Percentiles rank a stretch among this genome's conserved stretches.
Conservation (phyloP, 108 stramenopile species). For the Nitzschia sp. region DNA sequence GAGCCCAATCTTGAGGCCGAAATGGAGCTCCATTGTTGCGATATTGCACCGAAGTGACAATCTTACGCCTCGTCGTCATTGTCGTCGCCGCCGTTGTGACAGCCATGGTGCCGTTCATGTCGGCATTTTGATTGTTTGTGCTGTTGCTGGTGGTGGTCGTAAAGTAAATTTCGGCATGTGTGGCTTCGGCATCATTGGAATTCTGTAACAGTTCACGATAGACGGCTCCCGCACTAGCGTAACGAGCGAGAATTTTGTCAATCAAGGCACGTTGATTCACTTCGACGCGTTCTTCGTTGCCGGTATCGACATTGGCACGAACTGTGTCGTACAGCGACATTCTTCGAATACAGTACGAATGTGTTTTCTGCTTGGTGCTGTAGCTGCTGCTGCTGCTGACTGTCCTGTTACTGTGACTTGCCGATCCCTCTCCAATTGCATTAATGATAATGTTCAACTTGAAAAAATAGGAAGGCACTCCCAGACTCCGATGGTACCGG, state of each 20-base stretch:
- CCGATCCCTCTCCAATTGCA: no score
- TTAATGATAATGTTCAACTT: no score
- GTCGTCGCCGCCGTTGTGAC: not conserved
- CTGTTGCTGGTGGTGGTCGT: conserved; percentile 33
- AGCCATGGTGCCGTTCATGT: not conserved
- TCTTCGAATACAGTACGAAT: no score
- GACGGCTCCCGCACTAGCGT: conserved; percentile 75
- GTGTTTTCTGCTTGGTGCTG: no score
- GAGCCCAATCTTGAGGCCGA: conserved; percentile 79
- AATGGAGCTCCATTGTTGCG: conserved; percentile 83
- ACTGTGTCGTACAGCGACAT: conserved; percentile 22
- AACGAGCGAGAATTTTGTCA: conserved; percentile 87
- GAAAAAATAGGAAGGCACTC: no score
- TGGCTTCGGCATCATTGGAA: conserved; percentile 84
- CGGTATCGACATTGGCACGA: conserved; percentile 9
- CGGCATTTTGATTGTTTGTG: no score
- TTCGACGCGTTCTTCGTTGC: conserved; percentile 63
- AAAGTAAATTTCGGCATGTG: conserved; percentile 74
- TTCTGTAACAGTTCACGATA: conserved; percentile 88
- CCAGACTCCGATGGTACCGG: no score
- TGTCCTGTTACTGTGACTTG: no score
- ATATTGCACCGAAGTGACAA: conserved; percentile 69
- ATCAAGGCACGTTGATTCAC: conserved; percentile 89
- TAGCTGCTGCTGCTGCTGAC: no score
- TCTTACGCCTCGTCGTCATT: conserved; percentile 2